Base-by-base conservation (phyloP, 129 eudicot species). In the Smallanthus sonchifolius region DNA sequence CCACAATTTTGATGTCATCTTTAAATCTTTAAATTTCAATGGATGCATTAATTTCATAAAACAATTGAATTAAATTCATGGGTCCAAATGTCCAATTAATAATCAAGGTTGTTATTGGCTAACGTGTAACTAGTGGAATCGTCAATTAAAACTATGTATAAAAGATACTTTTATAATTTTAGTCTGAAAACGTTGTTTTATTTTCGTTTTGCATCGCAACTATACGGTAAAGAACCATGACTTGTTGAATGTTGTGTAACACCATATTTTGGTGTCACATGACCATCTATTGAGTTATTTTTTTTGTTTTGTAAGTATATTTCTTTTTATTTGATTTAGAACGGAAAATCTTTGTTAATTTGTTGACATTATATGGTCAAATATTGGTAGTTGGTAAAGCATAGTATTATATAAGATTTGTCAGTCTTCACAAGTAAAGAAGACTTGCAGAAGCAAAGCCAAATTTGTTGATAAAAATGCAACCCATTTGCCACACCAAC, bases 1-100 rank as follows among this genome's bases (percentile, higher is more conserved):
- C 76, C 76, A 77, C 81, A 67, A 61, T 32, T 14, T 56, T 57
- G 55, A 35, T 43, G 34, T 72, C 68, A 14, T 57, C 76, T 35
- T 57, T 60, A 20, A 60, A 14, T 57, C 76, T 35, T 57, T 60
- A 20, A 60, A 32, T 44, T 43, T 14, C 42, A 69, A 69, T 69
- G 15, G 44, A 69, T 43, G 40, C 62, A 77, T 69, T 48, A 44
- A 70, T 42, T 56, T 59, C 72, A 36, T 36, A 49, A 36, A 64
- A 75, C 40, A 49, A 64, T 13, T 48, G 38, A 43, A 49, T 63
- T 74, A 64, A 45, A 19, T 44, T 15, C 7, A 77, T 77, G 64
- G 80, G 64, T 14, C 81, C 81, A 68, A 17, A 13, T 68, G 64
- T 8, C 81, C 81, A 68, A 17, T 19, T 68, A 56, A 68, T 67